Base-by-base conservation (phyloP, 805 yeast species). In the Metschnikowia kunwiensis region DNA sequence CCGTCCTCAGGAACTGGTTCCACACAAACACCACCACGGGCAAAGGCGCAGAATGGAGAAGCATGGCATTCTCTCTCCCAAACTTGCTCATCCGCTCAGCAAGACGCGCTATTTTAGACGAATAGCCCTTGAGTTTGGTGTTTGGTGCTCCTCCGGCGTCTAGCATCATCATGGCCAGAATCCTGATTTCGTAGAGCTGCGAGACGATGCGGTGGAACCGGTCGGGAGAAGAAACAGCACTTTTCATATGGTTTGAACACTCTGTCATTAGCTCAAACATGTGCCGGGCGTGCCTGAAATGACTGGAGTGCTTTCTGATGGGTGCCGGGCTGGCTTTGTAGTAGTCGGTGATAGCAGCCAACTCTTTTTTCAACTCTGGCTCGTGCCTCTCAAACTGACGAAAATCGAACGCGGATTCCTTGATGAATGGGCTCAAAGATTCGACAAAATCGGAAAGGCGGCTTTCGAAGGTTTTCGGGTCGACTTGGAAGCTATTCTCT, bases 121-220 rank as follows among this genome's bases (percentile, higher is more conserved):
- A 1, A 14, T 19, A 32, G 8, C 9, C 11, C 3, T 13, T 12
- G n/a, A 19, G 11, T 10, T 9, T 9, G 20, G n/a, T 15, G 21
- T 32, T 20, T 3, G 36, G 36, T 10, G 5, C 11, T 5, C 36
- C 36, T 7, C 5, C 5, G 8, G 9, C 7, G 15, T 27, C 18
- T 9, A 34, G 23, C 32, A 34, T 21, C 32, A 27, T 19, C 18
- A 27, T 2, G 7, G 18, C 37, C 32, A 23, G 11, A 7, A 27
- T 17, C 6, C 32, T 11, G 13, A 27, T 15, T 5, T 34, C 13
- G 14, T 27, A 34, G 7, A 34, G 10, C 14, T 13, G 7, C 10
- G 28, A 19, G 15, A 34, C 13, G n/a, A 34, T 18, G 5, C n/a
- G n/a, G 10, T 34, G 27, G 13, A 5, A n/a, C 18, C 8, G 14